Conservation (phyloP, 441 rosid species). For the Pelargonium fulgidum region DNA sequence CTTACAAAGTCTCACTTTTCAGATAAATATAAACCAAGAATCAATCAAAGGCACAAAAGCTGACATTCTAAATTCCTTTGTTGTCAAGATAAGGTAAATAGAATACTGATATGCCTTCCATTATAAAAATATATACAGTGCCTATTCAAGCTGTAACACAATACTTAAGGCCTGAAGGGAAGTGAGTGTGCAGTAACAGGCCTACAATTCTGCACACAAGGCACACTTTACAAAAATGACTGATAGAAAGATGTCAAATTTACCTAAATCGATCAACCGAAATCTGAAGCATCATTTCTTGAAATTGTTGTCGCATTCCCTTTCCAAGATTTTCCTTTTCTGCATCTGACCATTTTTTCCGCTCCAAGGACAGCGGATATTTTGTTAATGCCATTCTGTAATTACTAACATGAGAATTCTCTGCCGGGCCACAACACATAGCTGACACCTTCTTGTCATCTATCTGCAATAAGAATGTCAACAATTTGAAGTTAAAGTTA, state of each 20-base stretch:
- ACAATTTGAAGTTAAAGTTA: slow-evolving; percentile 14
- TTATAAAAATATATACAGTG: no score
- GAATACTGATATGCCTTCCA: no score
- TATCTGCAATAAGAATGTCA: slow-evolving; percentile 42
- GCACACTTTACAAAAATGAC: slow-evolving; percentile 10
- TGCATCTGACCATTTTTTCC: slow-evolving; percentile 57
- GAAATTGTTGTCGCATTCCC: slow-evolving; percentile 74
- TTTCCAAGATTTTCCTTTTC: slow-evolving; percentile 68
- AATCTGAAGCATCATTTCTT: slow-evolving; percentile 50
- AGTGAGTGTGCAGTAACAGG: no score
- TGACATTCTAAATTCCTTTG: no score
- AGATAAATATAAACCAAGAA: no score
- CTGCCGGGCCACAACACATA: slow-evolving; percentile 53
- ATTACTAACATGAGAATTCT: slow-evolving; percentile 56
- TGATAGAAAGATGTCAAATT: slow-evolving; percentile 11
- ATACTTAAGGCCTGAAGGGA: no score
- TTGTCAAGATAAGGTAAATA: no score
- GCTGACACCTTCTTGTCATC: slow-evolving; percentile 44
- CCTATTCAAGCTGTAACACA: no score
- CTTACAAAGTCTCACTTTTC: no score
- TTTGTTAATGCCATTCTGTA: slow-evolving; percentile 46
- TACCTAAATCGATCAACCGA: slow-evolving; percentile 56
- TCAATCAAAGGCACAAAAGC: no score
- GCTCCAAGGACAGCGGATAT: slow-evolving; percentile 43
- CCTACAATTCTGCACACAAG: no score